Evolutionary conservation across 257 asterid species (phyloP), one percentile per base, ranked within the genome.

Genomic region (Anisodus tanguticus): DNA sequence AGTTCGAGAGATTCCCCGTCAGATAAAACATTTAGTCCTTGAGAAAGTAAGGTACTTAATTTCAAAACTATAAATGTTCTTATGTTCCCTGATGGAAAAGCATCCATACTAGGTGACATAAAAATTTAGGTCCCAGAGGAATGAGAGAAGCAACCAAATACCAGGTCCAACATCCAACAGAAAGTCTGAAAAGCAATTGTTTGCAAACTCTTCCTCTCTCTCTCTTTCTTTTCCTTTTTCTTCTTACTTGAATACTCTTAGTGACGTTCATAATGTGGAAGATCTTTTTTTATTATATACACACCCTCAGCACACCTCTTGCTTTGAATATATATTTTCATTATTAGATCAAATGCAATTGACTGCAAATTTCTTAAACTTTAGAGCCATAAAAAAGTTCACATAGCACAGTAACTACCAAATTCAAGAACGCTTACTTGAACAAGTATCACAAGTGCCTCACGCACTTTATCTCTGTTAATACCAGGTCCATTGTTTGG

Each of bases 391-490:
- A 0, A 22, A 72, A 47, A 74, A 74, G 60, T 11, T 74, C 59
- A 74, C 60, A 19, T 49, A 19, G 60, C 26, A 49, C 26, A 76
- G 63, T 12, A 22, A 76, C 81, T 22, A 51, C 10, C 3, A 0
- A 51, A 49, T 22, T 51, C 81, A 76, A 19, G 62, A 10, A 10
- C n/a, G 19, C 81, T 76, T 90, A 93, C 99, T 97, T 96, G 99
- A 87, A 93, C 92, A 54, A 96, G 97, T 69, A 85, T 82, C 87
- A 90, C 90, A 87, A 94, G 92, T 72, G 99, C 97, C 84, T 97
- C 98, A 22, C 90, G 94, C 83, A 97, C 91, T 87, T 92, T 97
- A 64, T 94, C 98, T 88, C 93, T 91, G 90, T 84, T 94, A 45
- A 95, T 86, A 72, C 86, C 83, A 71, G 92, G 87, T 83, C 86